Conservation (phyloP, 176 grass and related monocot genomes). For the Phyllostachys edulis region DNA sequence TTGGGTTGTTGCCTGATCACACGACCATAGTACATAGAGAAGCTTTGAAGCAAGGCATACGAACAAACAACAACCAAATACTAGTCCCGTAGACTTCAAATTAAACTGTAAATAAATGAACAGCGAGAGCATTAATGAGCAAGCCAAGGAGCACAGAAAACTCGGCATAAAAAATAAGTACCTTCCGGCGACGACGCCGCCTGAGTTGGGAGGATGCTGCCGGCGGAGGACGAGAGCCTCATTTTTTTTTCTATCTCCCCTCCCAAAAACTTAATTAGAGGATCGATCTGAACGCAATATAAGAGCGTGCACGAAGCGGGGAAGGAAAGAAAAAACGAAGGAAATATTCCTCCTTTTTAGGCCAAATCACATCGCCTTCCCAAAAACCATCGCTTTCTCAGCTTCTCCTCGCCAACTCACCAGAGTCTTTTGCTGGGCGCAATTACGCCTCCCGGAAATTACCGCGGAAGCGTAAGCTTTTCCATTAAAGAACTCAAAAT, state of each 20-base stretch:
- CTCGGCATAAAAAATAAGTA: background rate
- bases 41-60: background rate
- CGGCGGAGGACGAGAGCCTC: slow-evolving; percentile 57
- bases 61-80: background rate
- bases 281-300: slow-evolving; percentile 44
- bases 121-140: slow-evolving; percentile 14
- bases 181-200: slow-evolving; percentile 48
- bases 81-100: background rate
- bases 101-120: slow-evolving; percentile 15
- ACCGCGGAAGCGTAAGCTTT: background rate
- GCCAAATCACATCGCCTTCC: slow-evolving; percentile 61
- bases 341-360: slow-evolving; percentile 66
- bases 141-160: background rate
- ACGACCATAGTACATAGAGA: background rate
- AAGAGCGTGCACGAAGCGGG: slow-evolving; percentile 27
- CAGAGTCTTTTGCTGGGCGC: slow-evolving; percentile 10
- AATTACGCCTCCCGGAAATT: slow-evolving; percentile 10
- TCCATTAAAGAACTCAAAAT: background rate
- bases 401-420: slow-evolving; percentile 36
- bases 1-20: slow-evolving; percentile 8
- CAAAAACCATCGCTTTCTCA: slow-evolving; percentile 47
- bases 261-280: background rate
- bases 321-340: slow-evolving; percentile 26
- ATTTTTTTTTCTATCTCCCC: background rate
- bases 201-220: slow-evolving; percentile 39